Conservation (phyloP, 768 basidiomycete genomes). For the Lactarius indigo region DNA sequence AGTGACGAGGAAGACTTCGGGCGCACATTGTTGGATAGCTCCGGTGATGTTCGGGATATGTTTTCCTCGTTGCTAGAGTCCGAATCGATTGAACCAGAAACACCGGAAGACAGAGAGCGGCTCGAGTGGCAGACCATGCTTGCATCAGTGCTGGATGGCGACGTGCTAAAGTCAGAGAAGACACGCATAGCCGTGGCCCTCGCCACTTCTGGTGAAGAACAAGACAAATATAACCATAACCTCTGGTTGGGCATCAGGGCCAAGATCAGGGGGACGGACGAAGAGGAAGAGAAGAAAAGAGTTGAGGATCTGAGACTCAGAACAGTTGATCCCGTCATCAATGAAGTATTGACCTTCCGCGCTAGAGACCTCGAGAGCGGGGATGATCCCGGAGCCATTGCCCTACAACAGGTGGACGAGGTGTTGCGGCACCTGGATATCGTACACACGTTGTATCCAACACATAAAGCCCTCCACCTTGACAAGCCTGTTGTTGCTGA, state of each 20-base stretch:
- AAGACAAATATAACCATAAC: constrained; percentile 61
- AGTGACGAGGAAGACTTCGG: constrained; percentile 73
- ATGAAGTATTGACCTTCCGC: constrained; percentile 77
- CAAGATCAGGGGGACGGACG: constrained; percentile 71
- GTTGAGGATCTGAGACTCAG: constrained; percentile 82
- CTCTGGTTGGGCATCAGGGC: constrained; percentile 93
- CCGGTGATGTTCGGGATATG: constrained; percentile 47
- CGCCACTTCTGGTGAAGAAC: constrained; percentile 64
- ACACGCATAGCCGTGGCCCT: constrained; percentile 83
- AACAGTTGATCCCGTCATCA: constrained; percentile 77
- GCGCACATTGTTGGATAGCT: constrained; percentile 40
- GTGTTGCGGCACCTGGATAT: constrained; percentile 74
- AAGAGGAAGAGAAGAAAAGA: constrained; percentile 76
- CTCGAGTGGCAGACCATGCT: constrained; percentile 97
- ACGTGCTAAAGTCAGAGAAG: constrained; percentile 94
- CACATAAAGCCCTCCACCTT: constrained; percentile 68
- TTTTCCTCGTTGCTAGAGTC: constrained; percentile 54
- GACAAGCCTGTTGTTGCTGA: constrained; percentile 75
- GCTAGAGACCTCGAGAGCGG: constrained; percentile 44
- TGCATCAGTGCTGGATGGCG: constrained; percentile 87
- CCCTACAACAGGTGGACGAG: constrained; percentile 58
- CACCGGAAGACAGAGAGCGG: constrained; percentile 72
- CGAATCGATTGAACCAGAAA: constrained; percentile 62
- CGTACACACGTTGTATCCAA: constrained; percentile 85
- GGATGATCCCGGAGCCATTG: constrained; percentile 39